These are phyloP conservation scores for Tinospora cordifolia DNA, from an alignment of 164 flowering plant species.

Conservation along the genomic window DNA sequence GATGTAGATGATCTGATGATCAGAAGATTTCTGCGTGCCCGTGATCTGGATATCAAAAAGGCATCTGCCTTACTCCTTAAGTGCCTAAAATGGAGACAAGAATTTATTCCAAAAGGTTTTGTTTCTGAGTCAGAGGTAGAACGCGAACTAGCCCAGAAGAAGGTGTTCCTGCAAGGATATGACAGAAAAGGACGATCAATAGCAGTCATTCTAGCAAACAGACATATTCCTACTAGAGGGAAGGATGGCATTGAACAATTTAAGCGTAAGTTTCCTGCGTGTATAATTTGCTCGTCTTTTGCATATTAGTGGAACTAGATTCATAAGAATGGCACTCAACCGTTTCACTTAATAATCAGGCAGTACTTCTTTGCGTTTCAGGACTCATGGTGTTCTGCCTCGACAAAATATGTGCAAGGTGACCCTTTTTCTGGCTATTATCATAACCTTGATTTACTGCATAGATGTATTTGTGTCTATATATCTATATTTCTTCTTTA, in stretches of 20 bases:
- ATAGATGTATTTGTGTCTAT: no score
- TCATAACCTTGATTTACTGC: neutral
- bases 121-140: slow-evolving; percentile 43
- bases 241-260: slow-evolving; percentile 54
- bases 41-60: slow-evolving; percentile 59
- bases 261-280: slow-evolving; percentile 42
- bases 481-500: neutral
- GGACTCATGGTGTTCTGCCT: slow-evolving; percentile 53
- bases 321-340: neutral
- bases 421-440: slow-evolving; percentile 10
- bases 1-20: slow-evolving; percentile 49
- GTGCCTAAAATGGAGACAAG: slow-evolving; percentile 57
- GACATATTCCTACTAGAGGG: slow-evolving; percentile 40
- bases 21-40: slow-evolving; percentile 80
- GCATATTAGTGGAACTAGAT: neutral
- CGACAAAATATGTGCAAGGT: slow-evolving; percentile 69
- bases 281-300: neutral
- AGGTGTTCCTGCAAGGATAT: slow-evolving; percentile 60
- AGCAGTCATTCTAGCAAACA: slow-evolving; percentile 15
- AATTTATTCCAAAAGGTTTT: slow-evolving; percentile 52
- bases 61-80: slow-evolving; percentile 53
- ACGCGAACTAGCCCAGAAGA: slow-evolving; percentile 57
- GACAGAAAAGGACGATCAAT: slow-evolving; percentile 22
- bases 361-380: slow-evolving; percentile 18
- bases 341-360: neutral